Base-by-base conservation (phyloP, 108 stramenopile genomes). In the Heterococcus sp. region DNA sequence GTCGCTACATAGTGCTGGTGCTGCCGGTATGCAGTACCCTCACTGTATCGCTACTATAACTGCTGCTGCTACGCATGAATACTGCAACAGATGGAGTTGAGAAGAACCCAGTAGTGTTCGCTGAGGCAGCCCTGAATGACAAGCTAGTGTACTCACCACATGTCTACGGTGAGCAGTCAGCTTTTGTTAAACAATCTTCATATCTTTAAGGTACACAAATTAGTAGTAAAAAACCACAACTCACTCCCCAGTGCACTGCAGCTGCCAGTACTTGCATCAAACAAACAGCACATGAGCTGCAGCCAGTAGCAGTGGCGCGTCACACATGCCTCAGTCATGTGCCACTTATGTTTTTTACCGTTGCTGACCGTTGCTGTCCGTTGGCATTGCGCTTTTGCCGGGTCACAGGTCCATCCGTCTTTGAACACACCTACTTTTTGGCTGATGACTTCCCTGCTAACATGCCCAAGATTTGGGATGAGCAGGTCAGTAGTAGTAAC, bases 401-500 rank as follows among this genome's bases (percentile, higher is more conserved):
- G 46, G 14, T 14, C 46, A 58, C 46, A 58, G 46, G 46, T 8
- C 46, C 46, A 8, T 58, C 46, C 14, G 46, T 58, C 46, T 58
- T 58, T 21, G 21, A 58, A 8, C 46, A 58, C 8, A 58, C 46
- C 14, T 71, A 71, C 71, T 71, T 30, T 28, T 21, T 5, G 1
- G 71, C 26, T 27, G n/a, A n/a, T 5, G 39, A n/a, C 8, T 71
- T 71, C 35, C 71, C 71, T 5, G 29, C 37, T 26, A 71, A 71
- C 71, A 71, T 71, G 71, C 29, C 71, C 1, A 38, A 0, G 0
- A 71, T 71, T 31, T 71, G 71, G 71, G 35, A 71, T 27, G 1
- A 71, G 21, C 71, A 71, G 71, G 32, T 32, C n/a, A n/a, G n/a
- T n/a, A n/a, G n/a, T n/a, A n/a, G n/a, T n/a, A n/a, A n/a, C n/a